These are phyloP conservation scores for Lomentospora prolificans DNA, from an alignment of 2,329 filamentous ascomycete genomes.

Conservation along the genomic window DNA sequence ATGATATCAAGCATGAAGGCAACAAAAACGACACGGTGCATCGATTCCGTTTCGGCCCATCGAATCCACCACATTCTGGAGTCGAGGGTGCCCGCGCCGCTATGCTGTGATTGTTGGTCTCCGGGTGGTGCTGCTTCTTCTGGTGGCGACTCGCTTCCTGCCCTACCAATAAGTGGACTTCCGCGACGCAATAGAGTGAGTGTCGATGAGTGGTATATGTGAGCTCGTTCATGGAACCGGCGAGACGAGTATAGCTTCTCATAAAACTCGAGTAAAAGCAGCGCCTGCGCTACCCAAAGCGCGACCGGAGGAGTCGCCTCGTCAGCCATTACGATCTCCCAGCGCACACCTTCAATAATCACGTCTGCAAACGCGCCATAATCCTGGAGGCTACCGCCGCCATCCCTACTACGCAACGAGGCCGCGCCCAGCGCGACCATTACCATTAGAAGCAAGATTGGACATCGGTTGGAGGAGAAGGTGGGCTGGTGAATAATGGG, in stretches of 20 bases:
- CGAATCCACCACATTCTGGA: slow-evolving; percentile 61
- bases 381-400: slow-evolving; percentile 36
- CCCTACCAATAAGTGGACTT: slow-evolving; percentile 73
- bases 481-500: slow-evolving; percentile 85
- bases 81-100: slow-evolving; percentile 20
- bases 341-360: slow-evolving; percentile 63
- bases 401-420: slow-evolving; percentile 59
- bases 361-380: slow-evolving; percentile 43
- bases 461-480: slow-evolving; percentile 71
- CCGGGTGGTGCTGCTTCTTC: slow-evolving; percentile 25
- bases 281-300: slow-evolving; percentile 78
- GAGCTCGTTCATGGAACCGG: slow-evolving; percentile 73
- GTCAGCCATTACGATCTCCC: slow-evolving; percentile 72
- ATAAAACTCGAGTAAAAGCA: slow-evolving; percentile 76
- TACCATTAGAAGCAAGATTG: slow-evolving; percentile 64
- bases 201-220: slow-evolving; percentile 82
- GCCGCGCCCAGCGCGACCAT: slow-evolving; percentile 80
- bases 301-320: slow-evolving; percentile 78
- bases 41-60: slow-evolving; percentile 85
- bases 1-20: slow-evolving; percentile 85
- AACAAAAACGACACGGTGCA: slow-evolving; percentile 74
- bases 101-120: not conserved
- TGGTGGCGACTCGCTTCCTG: slow-evolving; percentile 68
- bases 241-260: slow-evolving; percentile 87
- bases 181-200: slow-evolving; percentile 77